Evolutionary conservation across 2,329 filamentous ascomycete genomes (phyloP), one percentile per base, ranked within the genome.

Genomic region (Trichoderma hamatum): DNA sequence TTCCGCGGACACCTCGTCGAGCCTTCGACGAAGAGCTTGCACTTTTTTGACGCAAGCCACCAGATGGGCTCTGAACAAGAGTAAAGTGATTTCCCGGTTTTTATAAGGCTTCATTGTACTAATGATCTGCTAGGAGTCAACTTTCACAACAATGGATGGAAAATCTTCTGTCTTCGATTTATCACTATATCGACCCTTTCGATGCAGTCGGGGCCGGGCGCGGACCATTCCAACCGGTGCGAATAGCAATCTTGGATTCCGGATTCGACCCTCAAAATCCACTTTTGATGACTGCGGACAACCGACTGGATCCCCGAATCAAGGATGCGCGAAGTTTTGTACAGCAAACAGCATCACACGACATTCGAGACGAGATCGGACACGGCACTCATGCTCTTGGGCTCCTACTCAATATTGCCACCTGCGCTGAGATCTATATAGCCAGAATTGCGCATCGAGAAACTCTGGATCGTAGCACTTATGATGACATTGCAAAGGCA

Each of bases 381-480:
- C 61, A 64, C 21, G 49, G 61, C 32, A 64, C 61, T 28, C 49
- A 64, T 39, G 61, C 61, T 30, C 61, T 64, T 21, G 61, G 61
- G 2, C 61, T 64, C 1, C 16, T 64, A 0, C 49, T 64, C 32
- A 64, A 21, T 3, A 9, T 55, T 55, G 49, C 61, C 11, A 43
- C 61, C 21, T 55, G 61, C 16, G 61, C 61, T 30, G 49, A 64
- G 19, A 39, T 64, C 3, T 64, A 64, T 10, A 30, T 64, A 5
- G 61, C 61, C 1, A 64, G 19, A 64, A 16, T 64, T 30, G 61
- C 61, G 11, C 11, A 30, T 55, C 49, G 32, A 16, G 49, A 64
- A 7, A 55, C 32, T 30, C 16, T 64, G 34, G 61, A 64, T 21
- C 61, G 49, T 11, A 11, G 6, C 3, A 64, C 24, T 16, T 64